phyloP scores from a whole-genome alignment of 1,284 basidiomycete species.

The Sanguinoderma infundibulare region DNA sequence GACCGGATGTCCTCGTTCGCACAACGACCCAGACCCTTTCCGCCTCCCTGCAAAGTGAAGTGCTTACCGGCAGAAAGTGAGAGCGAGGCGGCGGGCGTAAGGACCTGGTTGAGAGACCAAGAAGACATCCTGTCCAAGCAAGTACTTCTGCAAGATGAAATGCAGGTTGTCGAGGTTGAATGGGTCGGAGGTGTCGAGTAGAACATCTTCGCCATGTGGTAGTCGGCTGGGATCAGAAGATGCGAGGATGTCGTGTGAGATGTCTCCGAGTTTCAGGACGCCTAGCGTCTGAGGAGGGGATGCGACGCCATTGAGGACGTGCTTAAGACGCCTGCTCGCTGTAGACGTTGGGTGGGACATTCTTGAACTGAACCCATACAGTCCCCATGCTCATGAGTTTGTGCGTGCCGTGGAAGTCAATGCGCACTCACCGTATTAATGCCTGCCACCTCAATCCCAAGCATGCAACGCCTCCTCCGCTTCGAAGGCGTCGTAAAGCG shows the following conservation, averaged over 20 bases:
- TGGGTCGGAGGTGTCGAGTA: constrained; percentile 53
- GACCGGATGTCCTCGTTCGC: background rate
- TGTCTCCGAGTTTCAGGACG: constrained; percentile 59
- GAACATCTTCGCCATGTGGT: constrained; percentile 43
- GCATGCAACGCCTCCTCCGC: background rate
- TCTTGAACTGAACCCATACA: background rate
- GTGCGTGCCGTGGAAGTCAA: background rate
- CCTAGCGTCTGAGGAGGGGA: constrained; percentile 49
- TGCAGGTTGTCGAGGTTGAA: constrained; percentile 61
- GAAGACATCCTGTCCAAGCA: constrained; percentile 71
- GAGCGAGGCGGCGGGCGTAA: constrained; percentile 61
- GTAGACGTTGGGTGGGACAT: constrained; percentile 13
- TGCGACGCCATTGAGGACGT: constrained; percentile 48
- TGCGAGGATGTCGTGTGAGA: constrained; percentile 57
- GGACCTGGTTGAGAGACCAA: constrained; percentile 67
- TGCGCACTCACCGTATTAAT: background rate
- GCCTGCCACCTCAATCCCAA: background rate
- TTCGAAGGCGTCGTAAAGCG: background rate
- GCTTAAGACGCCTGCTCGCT: constrained; percentile 48
- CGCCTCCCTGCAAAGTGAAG: background rate
- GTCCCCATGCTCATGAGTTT: background rate
- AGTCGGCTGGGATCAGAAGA: constrained; percentile 52
- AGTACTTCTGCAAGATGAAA: constrained; percentile 68
- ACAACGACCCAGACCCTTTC: background rate
- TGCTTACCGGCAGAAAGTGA: constrained; percentile 65